Percentiles rank a stretch among this genome's conserved stretches.
Conservation (phyloP, 306 rosid genomes). For the Casuarina equisetifolia region DNA sequence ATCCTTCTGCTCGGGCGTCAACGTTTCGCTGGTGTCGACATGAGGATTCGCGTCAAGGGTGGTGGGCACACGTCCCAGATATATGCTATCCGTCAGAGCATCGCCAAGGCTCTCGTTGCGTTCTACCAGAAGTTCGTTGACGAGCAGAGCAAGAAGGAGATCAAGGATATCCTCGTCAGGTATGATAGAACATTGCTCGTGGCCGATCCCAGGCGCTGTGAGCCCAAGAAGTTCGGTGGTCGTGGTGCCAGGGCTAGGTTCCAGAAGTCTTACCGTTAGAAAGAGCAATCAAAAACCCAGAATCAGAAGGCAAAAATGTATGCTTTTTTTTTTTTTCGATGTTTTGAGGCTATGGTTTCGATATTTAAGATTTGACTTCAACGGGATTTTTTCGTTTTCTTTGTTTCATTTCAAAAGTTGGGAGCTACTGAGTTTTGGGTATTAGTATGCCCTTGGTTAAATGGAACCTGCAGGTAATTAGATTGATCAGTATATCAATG, state of each 20-base stretch:
- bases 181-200: constrained; percentile 77
- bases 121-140: constrained; percentile 85
- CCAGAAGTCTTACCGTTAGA: constrained; percentile 88
- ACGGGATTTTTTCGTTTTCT: background rate
- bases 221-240: constrained; percentile 95
- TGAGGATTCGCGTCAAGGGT: constrained; percentile 79
- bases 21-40: constrained; percentile 74
- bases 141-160: constrained; percentile 92
- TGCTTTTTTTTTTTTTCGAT: background rate
- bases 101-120: constrained; percentile 77
- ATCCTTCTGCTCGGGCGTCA: constrained; percentile 66
- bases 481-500: background rate
- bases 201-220: constrained; percentile 84
- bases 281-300: background rate
- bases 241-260: constrained; percentile 89
- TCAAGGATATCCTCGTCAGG: constrained; percentile 71
- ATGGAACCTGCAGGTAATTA: background rate
- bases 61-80: constrained; percentile 89
- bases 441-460: background rate
- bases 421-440: background rate
- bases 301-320: background rate
- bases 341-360: background rate
- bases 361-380: background rate
- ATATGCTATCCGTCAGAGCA: constrained; percentile 83
- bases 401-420: background rate